Evolutionary conservation across 768 basidiomycete species (phyloP).

Genomic region (Mycena epipterygia): DNA sequence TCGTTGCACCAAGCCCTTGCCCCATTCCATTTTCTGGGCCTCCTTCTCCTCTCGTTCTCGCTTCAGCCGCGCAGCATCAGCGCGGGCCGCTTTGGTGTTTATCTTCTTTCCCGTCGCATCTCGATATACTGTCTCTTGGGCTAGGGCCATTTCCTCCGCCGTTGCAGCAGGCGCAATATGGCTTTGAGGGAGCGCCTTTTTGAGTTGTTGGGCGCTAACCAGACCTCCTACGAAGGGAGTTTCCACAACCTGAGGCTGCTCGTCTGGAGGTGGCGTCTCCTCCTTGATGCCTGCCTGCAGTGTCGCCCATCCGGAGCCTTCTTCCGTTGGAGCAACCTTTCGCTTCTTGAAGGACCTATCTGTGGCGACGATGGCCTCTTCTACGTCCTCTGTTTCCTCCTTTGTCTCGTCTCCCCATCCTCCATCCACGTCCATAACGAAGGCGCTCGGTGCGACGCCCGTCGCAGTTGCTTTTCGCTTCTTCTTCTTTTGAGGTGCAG

Average conservation of each 20-base stretch:
- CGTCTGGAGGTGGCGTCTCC: conserved; percentile 72
- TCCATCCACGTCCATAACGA: conserved; percentile 78
- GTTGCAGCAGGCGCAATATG: conserved; percentile 54
- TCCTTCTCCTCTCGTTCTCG: conserved; percentile 89
- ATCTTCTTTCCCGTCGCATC: conserved; percentile 91
- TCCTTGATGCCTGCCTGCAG: conserved; percentile 68
- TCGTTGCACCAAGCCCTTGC: conserved; percentile 93
- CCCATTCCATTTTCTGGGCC: conserved; percentile 97
- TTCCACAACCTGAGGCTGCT: conserved; percentile 73
- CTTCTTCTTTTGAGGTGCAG: conserved; percentile 78
- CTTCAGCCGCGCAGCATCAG: conserved; percentile 86
- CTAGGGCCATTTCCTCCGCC: conserved; percentile 69
- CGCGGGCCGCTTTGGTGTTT: conserved; percentile 86
- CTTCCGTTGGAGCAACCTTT: conserved; percentile 54
- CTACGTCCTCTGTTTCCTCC: conserved; percentile 69
- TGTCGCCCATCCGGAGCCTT: conserved; percentile 77
- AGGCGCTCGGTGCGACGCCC: conserved; percentile 43
- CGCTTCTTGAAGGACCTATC: conserved; percentile 88
- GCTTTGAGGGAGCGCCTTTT: conserved; percentile 67
- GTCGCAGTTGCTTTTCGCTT: conserved; percentile 69
- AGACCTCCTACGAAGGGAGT: conserved; percentile 79
- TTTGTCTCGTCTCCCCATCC: conserved; percentile 70
- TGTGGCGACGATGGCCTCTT: conserved; percentile 76
- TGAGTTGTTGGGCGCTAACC: conserved; percentile 81
- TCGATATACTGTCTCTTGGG: conserved; percentile 95